Base-by-base conservation (phyloP, 495 filamentous ascomycete genomes). In the Aspergillus cavernicola region DNA sequence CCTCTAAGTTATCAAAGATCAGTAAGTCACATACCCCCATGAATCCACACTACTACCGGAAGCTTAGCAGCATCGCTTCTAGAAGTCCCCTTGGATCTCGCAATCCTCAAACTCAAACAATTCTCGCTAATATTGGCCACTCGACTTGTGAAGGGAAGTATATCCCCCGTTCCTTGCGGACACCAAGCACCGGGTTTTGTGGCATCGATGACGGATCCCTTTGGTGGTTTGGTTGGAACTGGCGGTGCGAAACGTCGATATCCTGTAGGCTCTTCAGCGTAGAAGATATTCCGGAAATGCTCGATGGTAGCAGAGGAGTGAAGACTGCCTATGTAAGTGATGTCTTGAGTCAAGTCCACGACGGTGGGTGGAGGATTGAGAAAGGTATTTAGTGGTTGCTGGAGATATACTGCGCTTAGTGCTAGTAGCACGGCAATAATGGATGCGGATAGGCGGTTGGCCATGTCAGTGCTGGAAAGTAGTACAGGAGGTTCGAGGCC, bases 271-370 rank as follows among this genome's bases (percentile, higher is more conserved):
- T 70, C 69, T 52, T 75, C 39, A 1, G 68, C 76, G 47, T 70
- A 80, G 16, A 70, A 70, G 22, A 80, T 74, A 26, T 68, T 69
- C 10, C 73, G 63, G 55, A 77, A 80, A 7, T 67, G 67, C 18
- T 80, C 75, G 24, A 78, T 58, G 0, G 61, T 67, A 11, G 28
- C 12, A 11, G 39, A 40, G 43, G 24, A 31, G n/a, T n/a, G n/a
- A 5, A 16, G 20, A 28, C 46, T 58, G 4, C 55, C 55, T 2
- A 28, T 26, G 32, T 58, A 61, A 18, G 50, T 57, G 44, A 61
- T 51, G 2, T 54, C 19, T 8, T 39, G 53, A 20, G 22, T 8
- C 6, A 16, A 9, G 20, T 56, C 53, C 1, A 35, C 20, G 6
- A 52, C 48, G 6, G 13, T 48, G 1, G 43, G 42, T 26, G 15